A percentile compares a stretch with the other conserved stretches of the same genome.
Conservation (phyloP, 768 basidiomycete species). For the Podaxis rugospora region DNA sequence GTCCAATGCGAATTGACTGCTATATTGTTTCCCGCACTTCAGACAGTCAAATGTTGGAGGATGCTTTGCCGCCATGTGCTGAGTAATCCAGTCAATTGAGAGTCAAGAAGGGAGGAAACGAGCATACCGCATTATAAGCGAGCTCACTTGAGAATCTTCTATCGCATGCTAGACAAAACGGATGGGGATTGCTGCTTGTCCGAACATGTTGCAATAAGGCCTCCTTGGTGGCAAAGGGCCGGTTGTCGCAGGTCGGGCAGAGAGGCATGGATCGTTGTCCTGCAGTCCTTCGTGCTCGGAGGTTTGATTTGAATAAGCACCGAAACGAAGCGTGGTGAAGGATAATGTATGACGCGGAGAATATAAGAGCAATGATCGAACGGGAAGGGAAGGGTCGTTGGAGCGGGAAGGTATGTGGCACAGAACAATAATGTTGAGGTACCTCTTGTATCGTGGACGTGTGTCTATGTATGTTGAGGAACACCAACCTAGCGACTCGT, state of each 20-base stretch:
- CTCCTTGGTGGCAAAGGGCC: conserved; percentile 30
- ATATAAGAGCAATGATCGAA: conserved; percentile 8
- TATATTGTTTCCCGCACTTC: conserved; percentile 27
- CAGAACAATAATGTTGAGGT: neutral
- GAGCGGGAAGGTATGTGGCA: neutral
- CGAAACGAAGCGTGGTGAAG: neutral
- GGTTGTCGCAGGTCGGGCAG: conserved; percentile 32
- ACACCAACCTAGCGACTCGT: conserved; percentile 4
- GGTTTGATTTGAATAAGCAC: neutral
- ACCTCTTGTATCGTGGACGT: neutral
- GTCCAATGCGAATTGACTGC: conserved; percentile 32
- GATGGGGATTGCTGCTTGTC: conserved; percentile 29
- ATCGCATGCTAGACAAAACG: conserved; percentile 30
- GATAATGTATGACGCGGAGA: conserved; percentile 2
- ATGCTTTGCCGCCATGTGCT: conserved; percentile 40
- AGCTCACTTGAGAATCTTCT: conserved; percentile 30
- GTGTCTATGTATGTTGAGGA: conserved; percentile 10
- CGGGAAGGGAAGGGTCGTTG: neutral
- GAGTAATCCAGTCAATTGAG: neutral
- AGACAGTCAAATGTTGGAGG: conserved; percentile 39
- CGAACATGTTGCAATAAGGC: conserved; percentile 35
- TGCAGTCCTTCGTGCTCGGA: neutral
- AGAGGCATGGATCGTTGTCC: conserved; percentile 25
- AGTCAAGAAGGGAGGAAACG: neutral
- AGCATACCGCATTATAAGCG: conserved; percentile 33